Conservation (phyloP, 2,329 filamentous ascomycete species). For the Cryphonectria japonica region DNA sequence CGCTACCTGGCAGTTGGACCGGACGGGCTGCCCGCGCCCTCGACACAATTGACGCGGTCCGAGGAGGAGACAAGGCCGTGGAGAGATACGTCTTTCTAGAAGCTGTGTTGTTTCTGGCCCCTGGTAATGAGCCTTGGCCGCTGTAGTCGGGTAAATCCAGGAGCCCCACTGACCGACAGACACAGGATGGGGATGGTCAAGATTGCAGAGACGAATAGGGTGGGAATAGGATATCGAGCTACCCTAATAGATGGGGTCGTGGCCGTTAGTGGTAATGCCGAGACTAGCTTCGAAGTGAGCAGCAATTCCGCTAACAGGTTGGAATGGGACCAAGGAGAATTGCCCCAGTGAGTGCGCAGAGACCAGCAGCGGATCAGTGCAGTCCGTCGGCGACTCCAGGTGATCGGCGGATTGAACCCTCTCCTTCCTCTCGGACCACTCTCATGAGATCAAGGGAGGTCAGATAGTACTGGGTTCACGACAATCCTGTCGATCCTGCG, state of each 20-base stretch:
- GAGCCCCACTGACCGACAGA: not conserved
- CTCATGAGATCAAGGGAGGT: not conserved
- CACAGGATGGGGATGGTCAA: not conserved
- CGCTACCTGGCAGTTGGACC: not conserved
- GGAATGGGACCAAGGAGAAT: not conserved
- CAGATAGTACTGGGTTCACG: not conserved
- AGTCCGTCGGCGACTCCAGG: conserved; percentile 8
- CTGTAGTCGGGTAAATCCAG: not conserved
- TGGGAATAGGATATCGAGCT: not conserved
- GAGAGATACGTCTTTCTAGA: not conserved
- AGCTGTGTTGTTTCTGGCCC: not conserved
- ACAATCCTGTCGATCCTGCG: conserved; percentile 6
- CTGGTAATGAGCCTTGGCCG: not conserved
- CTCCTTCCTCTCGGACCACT: not conserved
- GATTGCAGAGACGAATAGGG: not conserved
- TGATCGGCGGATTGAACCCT: not conserved
- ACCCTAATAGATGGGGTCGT: not conserved
- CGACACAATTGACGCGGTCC: not conserved
- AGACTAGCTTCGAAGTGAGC: not conserved
- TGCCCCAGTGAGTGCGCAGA: not conserved
- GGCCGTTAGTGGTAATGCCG: not conserved
- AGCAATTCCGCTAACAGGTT: not conserved
- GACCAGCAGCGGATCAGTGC: conserved; percentile 9
- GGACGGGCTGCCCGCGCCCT: not conserved
- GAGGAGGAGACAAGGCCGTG: not conserved